Evolutionary conservation across 192 early-diverging fungal genomes (phyloP).

Genomic region (Backusella parvicylindrica): DNA sequence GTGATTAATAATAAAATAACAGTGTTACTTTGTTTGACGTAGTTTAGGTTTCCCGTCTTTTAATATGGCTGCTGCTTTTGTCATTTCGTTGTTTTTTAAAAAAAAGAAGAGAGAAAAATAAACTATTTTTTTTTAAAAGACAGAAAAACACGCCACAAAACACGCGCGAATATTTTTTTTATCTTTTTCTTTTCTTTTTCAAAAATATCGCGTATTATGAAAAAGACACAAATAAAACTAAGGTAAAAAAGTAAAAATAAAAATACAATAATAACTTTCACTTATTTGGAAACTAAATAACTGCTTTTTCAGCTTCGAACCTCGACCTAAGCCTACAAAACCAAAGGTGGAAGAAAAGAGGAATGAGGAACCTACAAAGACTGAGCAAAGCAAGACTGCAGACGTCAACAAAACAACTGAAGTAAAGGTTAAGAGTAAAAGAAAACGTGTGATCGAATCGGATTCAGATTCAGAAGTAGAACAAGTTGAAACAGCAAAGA

Average conservation of each 20-base stretch:
- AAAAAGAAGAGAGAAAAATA: not conserved
- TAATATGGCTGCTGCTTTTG: not conserved
- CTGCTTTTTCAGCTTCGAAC: not conserved
- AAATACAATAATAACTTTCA: no score
- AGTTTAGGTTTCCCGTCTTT: not conserved
- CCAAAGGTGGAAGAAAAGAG: not conserved
- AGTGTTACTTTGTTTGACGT: slow-evolving; percentile 10
- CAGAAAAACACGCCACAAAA: not conserved
- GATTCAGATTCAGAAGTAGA: not conserved
- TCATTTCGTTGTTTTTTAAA: not conserved
- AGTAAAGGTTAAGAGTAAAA: not conserved
- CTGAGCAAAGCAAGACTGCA: not conserved
- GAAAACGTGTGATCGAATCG: not conserved
- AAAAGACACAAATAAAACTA: not conserved
- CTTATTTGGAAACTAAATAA: not conserved
- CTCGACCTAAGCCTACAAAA: not conserved
- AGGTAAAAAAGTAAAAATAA: no score
- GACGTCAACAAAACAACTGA: not conserved
- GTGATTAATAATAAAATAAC: no score
- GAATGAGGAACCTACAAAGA: not conserved
- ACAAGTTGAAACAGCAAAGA: not conserved
- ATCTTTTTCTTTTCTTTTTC: not conserved
- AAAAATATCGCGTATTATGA: not conserved
- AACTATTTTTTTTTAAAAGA: not conserved
- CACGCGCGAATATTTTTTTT: not conserved